phyloP scores from a whole-genome alignment of 2,329 filamentous ascomycete species.

The Ceratocystis diversiconidia region DNA sequence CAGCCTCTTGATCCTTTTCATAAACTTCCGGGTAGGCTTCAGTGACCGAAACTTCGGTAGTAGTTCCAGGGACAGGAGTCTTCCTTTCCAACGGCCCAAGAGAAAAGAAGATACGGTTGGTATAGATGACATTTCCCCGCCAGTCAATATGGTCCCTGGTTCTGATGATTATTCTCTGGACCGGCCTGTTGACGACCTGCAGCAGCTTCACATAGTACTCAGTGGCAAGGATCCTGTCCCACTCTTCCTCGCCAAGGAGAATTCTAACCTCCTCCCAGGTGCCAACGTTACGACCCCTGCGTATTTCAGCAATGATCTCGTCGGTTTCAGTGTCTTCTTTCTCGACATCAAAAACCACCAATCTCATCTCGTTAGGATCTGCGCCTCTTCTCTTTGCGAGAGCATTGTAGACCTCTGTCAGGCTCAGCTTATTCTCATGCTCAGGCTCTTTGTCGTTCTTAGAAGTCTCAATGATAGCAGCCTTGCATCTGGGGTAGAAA shows the following conservation, averaged over 20 bases:
- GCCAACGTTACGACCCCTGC: neutral
- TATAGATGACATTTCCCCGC: too few species aligned
- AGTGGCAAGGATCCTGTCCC: neutral
- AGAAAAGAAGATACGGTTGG: too few species aligned
- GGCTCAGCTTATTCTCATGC: neutral
- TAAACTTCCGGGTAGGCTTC: too few species aligned
- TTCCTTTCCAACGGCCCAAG: too few species aligned
- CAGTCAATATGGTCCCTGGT: neutral
- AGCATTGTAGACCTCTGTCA: neutral
- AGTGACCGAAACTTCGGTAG: too few species aligned
- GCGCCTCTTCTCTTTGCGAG: neutral
- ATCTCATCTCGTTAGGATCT: neutral
- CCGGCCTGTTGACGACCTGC: neutral
- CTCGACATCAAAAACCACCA: neutral
- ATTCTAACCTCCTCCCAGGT: neutral
- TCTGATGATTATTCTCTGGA: neutral
- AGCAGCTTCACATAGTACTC: neutral
- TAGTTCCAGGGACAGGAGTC: too few species aligned
- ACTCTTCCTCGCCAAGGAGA: neutral
- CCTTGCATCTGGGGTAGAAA: neutral
- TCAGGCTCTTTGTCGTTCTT: neutral
- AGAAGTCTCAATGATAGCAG: neutral
- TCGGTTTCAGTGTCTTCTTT: neutral
- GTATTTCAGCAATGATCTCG: neutral
- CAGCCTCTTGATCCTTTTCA: too few species aligned